Conservation (phyloP, 352 stramenopile genomes). For the Aphanomyces cochlioides region DNA sequence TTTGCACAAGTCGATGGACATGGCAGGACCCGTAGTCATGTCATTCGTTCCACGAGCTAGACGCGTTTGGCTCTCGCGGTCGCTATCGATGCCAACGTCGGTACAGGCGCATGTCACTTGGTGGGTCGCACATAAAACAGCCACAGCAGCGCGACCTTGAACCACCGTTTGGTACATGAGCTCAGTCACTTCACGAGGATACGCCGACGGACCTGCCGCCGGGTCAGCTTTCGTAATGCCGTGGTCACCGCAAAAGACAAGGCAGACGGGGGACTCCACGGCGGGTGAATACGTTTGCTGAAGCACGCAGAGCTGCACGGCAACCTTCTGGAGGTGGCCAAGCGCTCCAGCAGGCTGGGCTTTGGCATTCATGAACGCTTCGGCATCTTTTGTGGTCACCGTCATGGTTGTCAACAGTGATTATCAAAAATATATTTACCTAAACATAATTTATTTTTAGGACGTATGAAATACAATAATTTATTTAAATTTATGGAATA, state of each 20-base stretch:
- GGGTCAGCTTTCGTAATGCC: slow-evolving; percentile 44
- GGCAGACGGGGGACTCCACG: slow-evolving; percentile 32
- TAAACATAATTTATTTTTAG: too few relatives aligned
- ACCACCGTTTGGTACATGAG: slow-evolving; percentile 45
- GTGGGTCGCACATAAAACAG: slow-evolving; percentile 40
- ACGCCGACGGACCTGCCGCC: slow-evolving; percentile 47
- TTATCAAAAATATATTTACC: too few relatives aligned
- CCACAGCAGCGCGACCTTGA: slow-evolving; percentile 41
- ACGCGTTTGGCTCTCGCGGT: slow-evolving; percentile 34
- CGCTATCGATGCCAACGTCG: slow-evolving; percentile 43
- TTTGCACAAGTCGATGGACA: slow-evolving; percentile 43
- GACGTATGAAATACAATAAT: too few relatives aligned
- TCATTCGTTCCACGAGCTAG: slow-evolving; percentile 47
- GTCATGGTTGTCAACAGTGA: not conserved
- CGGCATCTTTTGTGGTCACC: slow-evolving; percentile 22
- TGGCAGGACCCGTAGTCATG: slow-evolving; percentile 42
- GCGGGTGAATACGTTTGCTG: slow-evolving; percentile 37
- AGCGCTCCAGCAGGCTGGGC: slow-evolving; percentile 62
- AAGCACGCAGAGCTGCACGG: slow-evolving; percentile 42
- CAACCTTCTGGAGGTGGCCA: slow-evolving; percentile 51
- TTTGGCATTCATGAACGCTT: slow-evolving; percentile 45
- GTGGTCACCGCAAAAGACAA: slow-evolving; percentile 67
- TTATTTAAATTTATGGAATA: too few relatives aligned
- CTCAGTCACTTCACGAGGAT: slow-evolving; percentile 47
- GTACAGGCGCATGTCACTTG: slow-evolving; percentile 40